These are phyloP conservation scores for Neoascochyta sp. DNA, from an alignment of 2,329 filamentous ascomycete species.

Conservation along the genomic window DNA sequence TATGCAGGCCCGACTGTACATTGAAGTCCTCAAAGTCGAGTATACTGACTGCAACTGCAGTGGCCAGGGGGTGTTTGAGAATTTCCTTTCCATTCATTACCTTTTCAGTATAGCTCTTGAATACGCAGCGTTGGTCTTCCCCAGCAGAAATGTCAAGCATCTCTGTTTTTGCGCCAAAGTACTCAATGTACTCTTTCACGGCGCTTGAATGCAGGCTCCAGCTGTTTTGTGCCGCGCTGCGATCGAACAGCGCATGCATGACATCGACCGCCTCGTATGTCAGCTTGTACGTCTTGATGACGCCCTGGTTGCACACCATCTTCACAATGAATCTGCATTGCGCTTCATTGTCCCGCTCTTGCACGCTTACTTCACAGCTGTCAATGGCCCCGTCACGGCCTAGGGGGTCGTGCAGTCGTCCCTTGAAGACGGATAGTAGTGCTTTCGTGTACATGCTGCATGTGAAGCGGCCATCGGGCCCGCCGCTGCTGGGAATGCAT, in stretches of 20 bases:
- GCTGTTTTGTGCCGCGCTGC: constrained; percentile 60
- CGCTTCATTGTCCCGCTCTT: constrained; percentile 63
- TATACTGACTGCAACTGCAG: constrained; percentile 71
- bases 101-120: constrained; percentile 80
- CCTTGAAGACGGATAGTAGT: constrained; percentile 71
- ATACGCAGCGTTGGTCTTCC: constrained; percentile 65
- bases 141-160: constrained; percentile 71
- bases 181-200: constrained; percentile 71
- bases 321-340: constrained; percentile 72
- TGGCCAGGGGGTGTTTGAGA: constrained; percentile 75
- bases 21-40: constrained; percentile 73
- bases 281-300: constrained; percentile 73
- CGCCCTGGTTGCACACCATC: constrained; percentile 70
- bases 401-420: constrained; percentile 58
- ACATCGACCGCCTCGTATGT: constrained; percentile 72
- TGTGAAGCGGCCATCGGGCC: constrained; percentile 57
- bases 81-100: constrained; percentile 68
- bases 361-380: constrained; percentile 68
- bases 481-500: constrained; percentile 48
- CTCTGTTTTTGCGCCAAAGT: constrained; percentile 76
- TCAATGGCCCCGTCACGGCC: constrained; percentile 70
- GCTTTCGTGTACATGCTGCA: constrained; percentile 69
- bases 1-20: constrained; percentile 71
- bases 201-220: constrained; percentile 71
- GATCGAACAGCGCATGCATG: constrained; percentile 72